Evolutionary conservation across 345 rosid species (phyloP).

Genomic region (Boechera retrofracta): DNA sequence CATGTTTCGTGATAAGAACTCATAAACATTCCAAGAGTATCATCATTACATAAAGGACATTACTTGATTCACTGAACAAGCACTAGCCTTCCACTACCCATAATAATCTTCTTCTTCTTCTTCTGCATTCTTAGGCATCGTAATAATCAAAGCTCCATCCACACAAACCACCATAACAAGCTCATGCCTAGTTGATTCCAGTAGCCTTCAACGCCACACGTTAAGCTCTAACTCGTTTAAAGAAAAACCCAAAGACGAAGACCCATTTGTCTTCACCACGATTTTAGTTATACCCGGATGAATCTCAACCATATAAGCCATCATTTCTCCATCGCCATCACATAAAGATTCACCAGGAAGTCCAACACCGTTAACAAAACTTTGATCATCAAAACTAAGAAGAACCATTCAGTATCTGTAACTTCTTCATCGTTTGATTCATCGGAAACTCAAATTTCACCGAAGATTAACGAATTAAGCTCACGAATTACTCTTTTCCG

Average conservation of each 20-base stretch:
- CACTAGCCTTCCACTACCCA: constrained; percentile 79
- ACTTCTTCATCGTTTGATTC: constrained; percentile 87
- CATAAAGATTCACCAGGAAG: constrained; percentile 86
- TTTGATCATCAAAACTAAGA: constrained; percentile 93
- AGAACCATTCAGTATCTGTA: constrained; percentile 98
- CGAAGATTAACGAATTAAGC: constrained; percentile 86
- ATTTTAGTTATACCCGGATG: constrained; percentile 89
- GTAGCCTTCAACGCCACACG: constrained; percentile 90
- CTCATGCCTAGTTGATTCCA: constrained; percentile 85
- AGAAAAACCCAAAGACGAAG: constrained; percentile 59
- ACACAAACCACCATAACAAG: constrained; percentile 78
- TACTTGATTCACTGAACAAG: constrained; percentile 67
- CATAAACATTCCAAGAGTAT: too few relatives aligned
- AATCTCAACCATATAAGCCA: constrained; percentile 82
- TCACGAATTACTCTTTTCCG: constrained; percentile 85
- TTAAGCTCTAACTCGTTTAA: constrained; percentile 83
- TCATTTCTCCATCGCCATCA: constrained; percentile 65
- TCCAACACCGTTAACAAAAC: constrained; percentile 75
- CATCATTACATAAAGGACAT: too few relatives aligned
- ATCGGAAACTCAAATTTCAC: constrained; percentile 52
- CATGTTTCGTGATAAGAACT: too few relatives aligned
- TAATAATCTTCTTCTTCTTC: constrained; percentile 49
- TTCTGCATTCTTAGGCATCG: constrained; percentile 73
- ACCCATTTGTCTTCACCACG: constrained; percentile 74
- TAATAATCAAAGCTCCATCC: constrained; percentile 82